Conservation (phyloP, 2,329 filamentous ascomycete species). For the Diplocarpon rosae region DNA sequence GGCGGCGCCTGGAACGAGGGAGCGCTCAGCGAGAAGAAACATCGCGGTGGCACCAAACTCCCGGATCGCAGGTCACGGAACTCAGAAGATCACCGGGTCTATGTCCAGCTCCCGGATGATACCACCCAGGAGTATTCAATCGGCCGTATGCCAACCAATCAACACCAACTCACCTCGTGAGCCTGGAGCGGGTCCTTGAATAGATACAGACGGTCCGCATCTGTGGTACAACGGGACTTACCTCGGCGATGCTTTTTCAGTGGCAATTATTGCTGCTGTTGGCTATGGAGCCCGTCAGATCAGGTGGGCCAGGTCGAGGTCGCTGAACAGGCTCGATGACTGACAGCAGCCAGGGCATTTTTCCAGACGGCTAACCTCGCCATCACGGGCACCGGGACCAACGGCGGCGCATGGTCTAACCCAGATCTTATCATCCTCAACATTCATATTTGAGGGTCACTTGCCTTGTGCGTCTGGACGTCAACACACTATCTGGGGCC, state of each 20-base stretch:
- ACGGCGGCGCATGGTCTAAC: background rate
- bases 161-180: too few species aligned
- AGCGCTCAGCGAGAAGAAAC: background rate
- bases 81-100: background rate
- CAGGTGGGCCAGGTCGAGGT: background rate
- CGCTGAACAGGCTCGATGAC: background rate
- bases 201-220: background rate
- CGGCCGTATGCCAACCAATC: background rate
- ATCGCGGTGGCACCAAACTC: background rate
- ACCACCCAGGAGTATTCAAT: background rate
- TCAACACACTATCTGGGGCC: too few species aligned
- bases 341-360: background rate
- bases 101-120: background rate
- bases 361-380: background rate
- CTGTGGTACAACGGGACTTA: background rate
- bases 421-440: background rate
- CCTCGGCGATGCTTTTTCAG: background rate
- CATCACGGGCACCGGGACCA: background rate
- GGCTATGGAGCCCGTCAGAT: background rate
- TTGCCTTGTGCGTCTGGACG: constrained; percentile 1
- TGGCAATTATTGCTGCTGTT: background rate
- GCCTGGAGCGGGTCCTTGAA: background rate
- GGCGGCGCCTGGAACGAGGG: background rate
- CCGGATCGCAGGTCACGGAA: background rate
- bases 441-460: background rate